Evolutionary conservation across 2,329 filamentous ascomycete genomes (phyloP).

Genomic region (Talaromyces pinophilus): DNA sequence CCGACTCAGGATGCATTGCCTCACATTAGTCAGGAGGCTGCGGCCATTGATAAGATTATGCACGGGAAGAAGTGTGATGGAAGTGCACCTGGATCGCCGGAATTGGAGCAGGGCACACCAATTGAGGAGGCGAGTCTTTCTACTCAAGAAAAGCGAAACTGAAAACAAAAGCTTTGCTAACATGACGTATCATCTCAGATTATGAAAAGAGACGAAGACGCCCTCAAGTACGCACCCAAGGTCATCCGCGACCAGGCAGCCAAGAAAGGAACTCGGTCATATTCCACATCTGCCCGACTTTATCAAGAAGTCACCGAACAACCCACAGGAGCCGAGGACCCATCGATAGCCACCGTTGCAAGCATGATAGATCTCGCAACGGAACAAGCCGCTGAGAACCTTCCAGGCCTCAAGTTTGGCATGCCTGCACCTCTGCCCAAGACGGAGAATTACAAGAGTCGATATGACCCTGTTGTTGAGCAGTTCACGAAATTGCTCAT

Average conservation of each 20-base stretch:
- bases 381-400: slow-evolving; percentile 37
- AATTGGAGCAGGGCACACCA: slow-evolving; percentile 65
- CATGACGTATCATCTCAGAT: slow-evolving; percentile 50
- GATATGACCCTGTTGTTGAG: slow-evolving; percentile 81
- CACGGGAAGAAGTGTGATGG: slow-evolving; percentile 46
- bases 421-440: slow-evolving; percentile 68
- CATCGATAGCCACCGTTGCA: slow-evolving; percentile 37
- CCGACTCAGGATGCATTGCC: slow-evolving; percentile 57
- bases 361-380: slow-evolving; percentile 41
- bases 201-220: slow-evolving; percentile 63
- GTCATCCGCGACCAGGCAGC: slow-evolving; percentile 51
- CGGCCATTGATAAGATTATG: slow-evolving; percentile 59
- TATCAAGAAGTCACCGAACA: slow-evolving; percentile 35
- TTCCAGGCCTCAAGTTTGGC: slow-evolving; percentile 73
- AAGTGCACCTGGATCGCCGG: slow-evolving; percentile 53
- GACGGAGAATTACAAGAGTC: slow-evolving; percentile 67
- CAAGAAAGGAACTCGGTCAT: slow-evolving; percentile 52
- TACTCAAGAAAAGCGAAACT: slow-evolving; percentile 1
- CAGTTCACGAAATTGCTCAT: slow-evolving; percentile 92
- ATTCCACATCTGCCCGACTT: slow-evolving; percentile 57
- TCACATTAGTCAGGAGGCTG: slow-evolving; percentile 66
- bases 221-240: slow-evolving; percentile 64
- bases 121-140: slow-evolving; percentile 60
- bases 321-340: slow-evolving; percentile 28
- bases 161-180: background rate